Evolutionary conservation across 495 filamentous ascomycete genomes (phyloP).

Genomic region (Sabuloglossum arenarium): DNA sequence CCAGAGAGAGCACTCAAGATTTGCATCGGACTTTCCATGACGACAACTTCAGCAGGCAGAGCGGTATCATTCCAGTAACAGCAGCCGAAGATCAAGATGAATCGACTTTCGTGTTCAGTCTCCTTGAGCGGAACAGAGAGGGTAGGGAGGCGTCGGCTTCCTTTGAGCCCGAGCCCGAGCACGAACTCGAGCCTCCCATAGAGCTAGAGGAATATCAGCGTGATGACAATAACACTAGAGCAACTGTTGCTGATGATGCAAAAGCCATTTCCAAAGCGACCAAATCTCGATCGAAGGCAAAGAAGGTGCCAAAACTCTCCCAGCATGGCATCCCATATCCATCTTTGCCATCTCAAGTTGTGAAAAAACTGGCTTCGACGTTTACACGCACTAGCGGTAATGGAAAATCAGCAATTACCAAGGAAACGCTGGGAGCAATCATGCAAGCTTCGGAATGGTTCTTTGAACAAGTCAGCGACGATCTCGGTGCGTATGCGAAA

Average conservation of each 20-base stretch:
- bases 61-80: constrained; percentile 9
- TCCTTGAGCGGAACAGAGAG: constrained; percentile 6
- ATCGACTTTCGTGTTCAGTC: constrained; percentile 11
- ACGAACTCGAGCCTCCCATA: neutral
- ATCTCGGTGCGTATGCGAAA: constrained; percentile 55
- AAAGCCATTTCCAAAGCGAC: constrained; percentile 7
- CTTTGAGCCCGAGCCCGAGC: constrained; percentile 4
- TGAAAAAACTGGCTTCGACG: constrained; percentile 54
- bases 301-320: constrained; percentile 40
- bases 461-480: constrained; percentile 66
- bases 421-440: constrained; percentile 50
- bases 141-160: constrained; percentile 12
- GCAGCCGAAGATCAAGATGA: constrained; percentile 7
- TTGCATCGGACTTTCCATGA: constrained; percentile 10
- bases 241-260: constrained; percentile 9
- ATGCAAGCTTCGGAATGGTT: constrained; percentile 70
- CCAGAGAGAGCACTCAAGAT: constrained; percentile 12
- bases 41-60: constrained; percentile 5
- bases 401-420: constrained; percentile 41
- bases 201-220: neutral
- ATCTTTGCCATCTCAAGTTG: constrained; percentile 43
- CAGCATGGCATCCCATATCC: constrained; percentile 55
- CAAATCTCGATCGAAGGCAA: constrained; percentile 17
- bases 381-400: constrained; percentile 38
- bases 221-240: too few species aligned